Percentiles rank a stretch among this genome's conserved stretches.
phyloP scores from a whole-genome alignment of 495 filamentous ascomycete genomes.

The Neurospora hispaniola region DNA sequence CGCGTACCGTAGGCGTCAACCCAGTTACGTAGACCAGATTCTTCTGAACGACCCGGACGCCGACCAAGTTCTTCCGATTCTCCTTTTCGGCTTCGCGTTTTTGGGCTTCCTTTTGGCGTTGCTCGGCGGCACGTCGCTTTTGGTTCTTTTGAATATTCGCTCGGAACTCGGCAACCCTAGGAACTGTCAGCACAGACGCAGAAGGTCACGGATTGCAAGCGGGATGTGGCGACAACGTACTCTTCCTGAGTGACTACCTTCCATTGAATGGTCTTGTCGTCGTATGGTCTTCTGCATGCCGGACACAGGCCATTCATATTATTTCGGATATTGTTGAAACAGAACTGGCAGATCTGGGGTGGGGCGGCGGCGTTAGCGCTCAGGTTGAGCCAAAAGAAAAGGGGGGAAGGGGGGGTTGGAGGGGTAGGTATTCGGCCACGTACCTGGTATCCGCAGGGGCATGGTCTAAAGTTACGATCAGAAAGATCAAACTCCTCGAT shows the following conservation, averaged over 20 bases:
- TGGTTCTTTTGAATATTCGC: conserved; percentile 82
- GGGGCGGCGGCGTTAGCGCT: background rate
- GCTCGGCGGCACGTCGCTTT: conserved; percentile 73
- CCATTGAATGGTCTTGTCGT: conserved; percentile 93
- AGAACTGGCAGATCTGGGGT: conserved; percentile 92
- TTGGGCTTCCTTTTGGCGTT: conserved; percentile 87
- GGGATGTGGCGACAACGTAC: conserved; percentile 39
- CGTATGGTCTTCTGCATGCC: conserved; percentile 87
- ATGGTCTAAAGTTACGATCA: conserved; percentile 94
- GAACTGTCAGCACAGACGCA: conserved; percentile 15
- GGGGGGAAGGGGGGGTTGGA: conserved; percentile 1
- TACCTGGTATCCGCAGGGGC: conserved; percentile 98
- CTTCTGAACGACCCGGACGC: conserved; percentile 92
- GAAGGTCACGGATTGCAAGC: background rate
- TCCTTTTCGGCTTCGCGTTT: conserved; percentile 92
- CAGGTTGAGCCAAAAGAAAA: conserved; percentile 6
- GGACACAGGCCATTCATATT: conserved; percentile 94
- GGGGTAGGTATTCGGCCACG: conserved; percentile 9
- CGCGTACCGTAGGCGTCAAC: conserved; percentile 77
- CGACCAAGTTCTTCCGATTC: conserved; percentile 87
- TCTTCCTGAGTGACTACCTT: conserved; percentile 90
- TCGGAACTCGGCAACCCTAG: conserved; percentile 54
- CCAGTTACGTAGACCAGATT: conserved; percentile 98
- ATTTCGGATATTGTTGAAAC: conserved; percentile 95
- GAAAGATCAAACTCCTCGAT: conserved; percentile 98